Base-by-base conservation (phyloP, 257 asterid species). In the Solanum medicagineum region DNA sequence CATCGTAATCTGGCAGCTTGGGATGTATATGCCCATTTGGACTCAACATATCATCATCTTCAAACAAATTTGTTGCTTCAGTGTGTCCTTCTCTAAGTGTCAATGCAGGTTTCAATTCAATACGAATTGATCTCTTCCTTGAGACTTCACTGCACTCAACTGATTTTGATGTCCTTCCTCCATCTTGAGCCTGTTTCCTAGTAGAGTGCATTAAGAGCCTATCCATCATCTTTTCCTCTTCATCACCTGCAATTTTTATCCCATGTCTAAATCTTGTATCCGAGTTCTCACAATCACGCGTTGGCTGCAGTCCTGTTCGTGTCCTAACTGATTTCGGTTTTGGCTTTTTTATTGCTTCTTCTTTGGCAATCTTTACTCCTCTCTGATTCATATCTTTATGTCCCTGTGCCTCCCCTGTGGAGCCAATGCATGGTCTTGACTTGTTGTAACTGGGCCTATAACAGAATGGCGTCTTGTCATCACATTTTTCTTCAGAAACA, bases 1-100 rank as follows among this genome's bases (percentile, higher is more conserved):
- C 97, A 44, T 94, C 98, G 36, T 93, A 95, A 13, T 95, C 95
- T 6, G 95, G 98, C 81, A 93, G 56, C 88, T 91, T 94, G 4
- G 97, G 94, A 84, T 95, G 98, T 88, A 91, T 93, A 60, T 90
- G 96, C 22, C 88, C 90, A 2, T 87, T 87, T 22, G 83, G 74
- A 29, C 88, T 87, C 54, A 85, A 40, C 77, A 77, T 14, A 22
- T 90, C 93, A 0, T 91, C 91, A 0, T 91, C 91, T 45, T 92
- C 91, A 55, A 86, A 88, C 6, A 96, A 93, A 56, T 92, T 20
- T 2, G 94, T 20, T 2, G 93, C 85, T 19, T 97, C 88, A 20
- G 87, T 56, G 19, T 89, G 93, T 63, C 80, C 87, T 85, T 84
- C 88, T 10, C 89, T 82, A 29, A 73, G 73, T 81, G 87, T 93